Evolutionary conservation across 495 filamentous ascomycete species (phyloP), one percentile per base, ranked within the genome.

Genomic region (Penicillium roqueforti): DNA sequence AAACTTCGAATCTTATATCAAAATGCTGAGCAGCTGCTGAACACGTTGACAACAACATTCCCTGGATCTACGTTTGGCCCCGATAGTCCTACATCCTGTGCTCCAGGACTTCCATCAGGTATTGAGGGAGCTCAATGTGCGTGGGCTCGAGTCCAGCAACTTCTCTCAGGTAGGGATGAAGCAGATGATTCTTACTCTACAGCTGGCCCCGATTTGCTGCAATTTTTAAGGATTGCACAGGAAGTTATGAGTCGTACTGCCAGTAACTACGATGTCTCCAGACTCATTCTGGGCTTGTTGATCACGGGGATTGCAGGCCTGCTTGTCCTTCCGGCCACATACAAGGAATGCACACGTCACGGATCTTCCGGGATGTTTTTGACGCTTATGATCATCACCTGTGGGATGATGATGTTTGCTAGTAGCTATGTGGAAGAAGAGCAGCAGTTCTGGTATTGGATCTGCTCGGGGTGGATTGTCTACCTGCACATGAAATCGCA

Each of bases 391-490:
- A 53, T 81, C 1, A 8, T 85, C 1, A 64, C 80, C 0, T 95
- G 96, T 66, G 82, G 85, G 9, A 66, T 79, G 28, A 92, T 95
- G 86, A 97, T 97, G 91, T 97, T 97, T 70, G 91, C 92, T 26
- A 95, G 88, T 67, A 96, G 91, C 66, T 97, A 91, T 64, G 89
- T 99, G 22, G 93, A 99, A 65, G 93, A 99, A 69, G 93, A 99
- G 65, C 93, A 97, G 22, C 87, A 97, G 56, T 96, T 95, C 68
- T 99, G 93, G 93, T 97, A 97, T 68, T 96, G 92, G 91, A 66
- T 81, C 16, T 82, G 87, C 11, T 85, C 88, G 0, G 85, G 80
- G 3, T 99, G 91, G 91, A 71, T 88, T 38, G 71, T 80, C 40
- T 80, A 82, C 55, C 71, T 95, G 2, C 78, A 79, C 51, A 59